These are phyloP conservation scores for Cutaneotrichosporon curvatum DNA, from an alignment of 1,284 basidiomycete genomes.

Conservation along the genomic window DNA sequence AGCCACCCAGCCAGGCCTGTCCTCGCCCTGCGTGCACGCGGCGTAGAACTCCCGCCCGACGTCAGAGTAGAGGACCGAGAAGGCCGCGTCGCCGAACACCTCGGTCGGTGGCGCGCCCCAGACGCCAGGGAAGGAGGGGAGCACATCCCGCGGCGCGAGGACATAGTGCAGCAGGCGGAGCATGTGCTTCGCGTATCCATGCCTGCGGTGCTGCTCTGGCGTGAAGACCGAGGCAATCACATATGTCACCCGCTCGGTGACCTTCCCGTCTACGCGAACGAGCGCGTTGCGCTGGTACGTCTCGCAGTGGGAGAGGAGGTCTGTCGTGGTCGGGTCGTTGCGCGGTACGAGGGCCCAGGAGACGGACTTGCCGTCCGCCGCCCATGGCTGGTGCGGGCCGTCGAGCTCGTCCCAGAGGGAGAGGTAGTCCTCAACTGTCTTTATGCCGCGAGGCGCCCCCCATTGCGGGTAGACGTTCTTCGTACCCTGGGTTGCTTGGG, in stretches of 20 bases:
- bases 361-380: background rate
- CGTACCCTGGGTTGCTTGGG: background rate
- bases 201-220: conserved; percentile 20
- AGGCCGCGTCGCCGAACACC: conserved; percentile 14
- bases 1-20: conserved; percentile 4
- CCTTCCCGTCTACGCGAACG: background rate
- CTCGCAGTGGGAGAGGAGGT: conserved; percentile 3
- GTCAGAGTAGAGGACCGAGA: conserved; percentile 31
- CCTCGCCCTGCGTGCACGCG: conserved; percentile 15
- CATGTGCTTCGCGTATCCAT: conserved; percentile 33
- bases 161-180: conserved; percentile 31
- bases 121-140: conserved; percentile 20
- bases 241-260: conserved; percentile 16
- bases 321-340: background rate
- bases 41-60: conserved; percentile 31
- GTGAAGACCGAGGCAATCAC: conserved; percentile 34
- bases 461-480: background rate
- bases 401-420: background rate
- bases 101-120: conserved; percentile 23
- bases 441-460: background rate
- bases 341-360: conserved; percentile 13
- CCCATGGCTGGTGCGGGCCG: conserved; percentile 5
- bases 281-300: conserved; percentile 4
- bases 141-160: conserved; percentile 10
- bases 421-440: background rate